A percentile compares a stretch with the other conserved stretches of the same genome.
phyloP scores from a whole-genome alignment of 2,329 filamentous ascomycete genomes.

The Hymenoscyphus fraxineus region DNA sequence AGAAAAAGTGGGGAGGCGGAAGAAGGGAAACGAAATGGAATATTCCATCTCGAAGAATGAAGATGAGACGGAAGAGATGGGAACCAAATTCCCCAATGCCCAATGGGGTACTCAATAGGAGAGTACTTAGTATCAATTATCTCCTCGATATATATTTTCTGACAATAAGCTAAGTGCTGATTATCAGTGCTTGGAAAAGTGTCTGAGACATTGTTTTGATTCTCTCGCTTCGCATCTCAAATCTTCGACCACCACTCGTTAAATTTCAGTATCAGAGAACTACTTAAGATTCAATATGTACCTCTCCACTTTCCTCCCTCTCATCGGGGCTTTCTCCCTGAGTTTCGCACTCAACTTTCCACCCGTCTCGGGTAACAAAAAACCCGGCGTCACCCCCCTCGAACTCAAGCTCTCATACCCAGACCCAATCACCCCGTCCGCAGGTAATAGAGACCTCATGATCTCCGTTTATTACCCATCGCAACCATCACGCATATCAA shows the following conservation, averaged over 20 bases:
- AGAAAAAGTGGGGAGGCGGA: background rate
- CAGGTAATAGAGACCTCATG: conserved; percentile 26
- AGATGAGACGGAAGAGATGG: background rate
- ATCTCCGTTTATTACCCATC: conserved; percentile 30
- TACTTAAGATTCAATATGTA: conserved; percentile 2
- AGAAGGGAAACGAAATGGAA: background rate
- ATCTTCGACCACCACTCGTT: background rate
- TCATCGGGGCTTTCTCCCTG: background rate
- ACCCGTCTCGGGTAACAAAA: conserved; percentile 17
- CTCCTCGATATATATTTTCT: background rate
- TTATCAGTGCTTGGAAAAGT: background rate
- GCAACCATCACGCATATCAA: conserved; percentile 14
- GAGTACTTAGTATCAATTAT: background rate
- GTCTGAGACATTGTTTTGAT: background rate
- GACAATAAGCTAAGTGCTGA: background rate
- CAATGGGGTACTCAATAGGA: background rate
- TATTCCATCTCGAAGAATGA: background rate
- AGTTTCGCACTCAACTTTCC: conserved; percentile 16
- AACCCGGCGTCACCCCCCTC: conserved; percentile 18
- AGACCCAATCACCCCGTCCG: conserved; percentile 28
- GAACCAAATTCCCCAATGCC: background rate
- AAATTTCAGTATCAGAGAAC: background rate
- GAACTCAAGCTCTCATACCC: conserved; percentile 22
- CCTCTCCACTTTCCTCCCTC: background rate
- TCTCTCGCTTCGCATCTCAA: background rate